Conservation (phyloP, 495 filamentous ascomycete species). For the Emericellopsis terricola region DNA sequence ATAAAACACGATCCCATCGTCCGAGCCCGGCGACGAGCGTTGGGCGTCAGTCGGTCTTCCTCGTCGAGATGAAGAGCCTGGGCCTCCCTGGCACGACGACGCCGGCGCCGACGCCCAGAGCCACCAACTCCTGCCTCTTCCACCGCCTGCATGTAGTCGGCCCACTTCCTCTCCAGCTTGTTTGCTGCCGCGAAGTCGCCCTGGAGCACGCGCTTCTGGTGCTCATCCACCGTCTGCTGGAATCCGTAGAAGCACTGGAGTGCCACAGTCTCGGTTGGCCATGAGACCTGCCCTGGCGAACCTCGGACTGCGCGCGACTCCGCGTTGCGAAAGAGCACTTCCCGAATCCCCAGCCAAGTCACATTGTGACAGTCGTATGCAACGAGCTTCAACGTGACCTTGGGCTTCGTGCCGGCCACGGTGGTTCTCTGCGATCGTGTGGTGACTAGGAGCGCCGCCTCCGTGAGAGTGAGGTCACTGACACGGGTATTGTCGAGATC, state of each 20-base stretch:
- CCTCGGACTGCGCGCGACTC: slow-evolving; percentile 30
- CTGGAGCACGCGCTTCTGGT: slow-evolving; percentile 63
- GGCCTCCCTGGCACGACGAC: slow-evolving; percentile 62
- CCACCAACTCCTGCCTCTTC: slow-evolving; percentile 61
- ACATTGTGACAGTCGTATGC: slow-evolving; percentile 82
- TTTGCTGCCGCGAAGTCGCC: slow-evolving; percentile 54
- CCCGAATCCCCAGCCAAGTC: slow-evolving; percentile 82
- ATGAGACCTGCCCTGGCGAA: slow-evolving; percentile 16
- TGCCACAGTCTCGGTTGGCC: slow-evolving; percentile 56
- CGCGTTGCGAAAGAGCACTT: slow-evolving; percentile 70
- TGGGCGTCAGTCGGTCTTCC: slow-evolving; percentile 33
- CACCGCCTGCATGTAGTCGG: slow-evolving; percentile 78
- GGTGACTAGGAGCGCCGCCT: slow-evolving; percentile 62
- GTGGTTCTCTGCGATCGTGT: slow-evolving; percentile 36
- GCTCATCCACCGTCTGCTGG: slow-evolving; percentile 88
- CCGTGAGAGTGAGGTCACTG: slow-evolving; percentile 71
- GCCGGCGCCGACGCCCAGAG: slow-evolving; percentile 40
- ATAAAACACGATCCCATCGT: slow-evolving; percentile 31
- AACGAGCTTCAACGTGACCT: slow-evolving; percentile 53
- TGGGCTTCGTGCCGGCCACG: slow-evolving; percentile 21
- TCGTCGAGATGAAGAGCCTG: slow-evolving; percentile 59
- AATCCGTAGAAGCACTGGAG: slow-evolving; percentile 91
- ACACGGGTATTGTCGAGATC: slow-evolving; percentile 92
- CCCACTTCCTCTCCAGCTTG: slow-evolving; percentile 78
- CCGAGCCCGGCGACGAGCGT: slow-evolving; percentile 30